Percentiles rank a stretch among this genome's conserved stretches.
Evolutionary conservation across 352 stramenopile genomes (phyloP).

Genomic region (Globisporangium irregulare): DNA sequence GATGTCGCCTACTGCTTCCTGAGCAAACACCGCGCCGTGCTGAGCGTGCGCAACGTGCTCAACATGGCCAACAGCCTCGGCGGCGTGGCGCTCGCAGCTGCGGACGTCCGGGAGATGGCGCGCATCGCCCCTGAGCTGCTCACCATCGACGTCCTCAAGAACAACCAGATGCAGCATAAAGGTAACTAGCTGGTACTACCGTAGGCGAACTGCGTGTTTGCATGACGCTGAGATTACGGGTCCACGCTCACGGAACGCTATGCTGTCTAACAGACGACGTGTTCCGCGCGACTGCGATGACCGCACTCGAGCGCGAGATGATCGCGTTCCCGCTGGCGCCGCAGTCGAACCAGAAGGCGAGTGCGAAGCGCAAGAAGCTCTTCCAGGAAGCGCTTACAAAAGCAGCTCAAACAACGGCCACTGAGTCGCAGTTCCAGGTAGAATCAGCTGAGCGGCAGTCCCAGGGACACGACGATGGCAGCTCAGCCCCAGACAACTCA

Average conservation of each 20-base stretch:
- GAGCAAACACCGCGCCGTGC: conserved; percentile 33
- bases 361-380: conserved; percentile 46
- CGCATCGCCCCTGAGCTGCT: conserved; percentile 48
- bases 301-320: conserved; percentile 32
- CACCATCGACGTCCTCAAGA: conserved; percentile 25
- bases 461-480: neutral
- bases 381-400: conserved; percentile 45
- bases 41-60: conserved; percentile 54
- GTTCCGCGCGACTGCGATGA: conserved; percentile 25
- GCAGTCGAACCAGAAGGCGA: conserved; percentile 59
- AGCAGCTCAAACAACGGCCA: neutral
- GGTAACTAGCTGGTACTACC: conserved; percentile 5
- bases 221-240: too few relatives aligned
- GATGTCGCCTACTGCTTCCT: conserved; percentile 73
- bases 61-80: conserved; percentile 62
- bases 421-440: neutral
- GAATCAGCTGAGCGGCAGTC: neutral
- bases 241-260: too few relatives aligned
- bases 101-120: conserved; percentile 42
- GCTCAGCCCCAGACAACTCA: too few relatives aligned
- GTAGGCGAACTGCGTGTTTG: too few relatives aligned
- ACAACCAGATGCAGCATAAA: conserved; percentile 30
- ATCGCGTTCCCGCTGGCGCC: conserved; percentile 58
- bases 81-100: conserved; percentile 27
- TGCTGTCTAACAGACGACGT: conserved; percentile 30